Base-by-base conservation (phyloP, 2,329 filamentous ascomycete species). In the Furcasterigmium sp. region DNA sequence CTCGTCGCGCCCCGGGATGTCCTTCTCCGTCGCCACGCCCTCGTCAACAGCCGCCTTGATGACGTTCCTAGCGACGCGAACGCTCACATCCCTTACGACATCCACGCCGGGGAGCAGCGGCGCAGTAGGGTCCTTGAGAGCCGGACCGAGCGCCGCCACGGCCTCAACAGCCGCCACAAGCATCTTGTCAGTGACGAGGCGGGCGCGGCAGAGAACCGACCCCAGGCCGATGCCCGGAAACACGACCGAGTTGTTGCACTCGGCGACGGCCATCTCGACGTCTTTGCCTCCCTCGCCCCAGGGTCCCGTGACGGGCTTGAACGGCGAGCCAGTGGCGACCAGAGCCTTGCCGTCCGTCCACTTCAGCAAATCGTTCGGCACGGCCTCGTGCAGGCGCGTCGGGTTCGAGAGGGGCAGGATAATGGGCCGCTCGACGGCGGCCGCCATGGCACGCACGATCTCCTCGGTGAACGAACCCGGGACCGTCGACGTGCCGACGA, bases 171-270 rank as follows among this genome's bases (percentile, higher is more conserved):
- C 90, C 1, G 86, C 85, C 0, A 94, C 85, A 11, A 95, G 79
- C 80, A 95, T 91, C 49, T 79, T 77, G 48, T 91, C 82, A 0
- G 84, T 85, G 21, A 95, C 64, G 1, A 82, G 71, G 11, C 68
- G 73, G 3, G 84, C 73, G 13, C 87, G 80, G 20, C 75, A 82
- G 2, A 95, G 75, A 0, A 95, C 78, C 8, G 78, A 78, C 10
- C 88, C 90, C 1, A 95, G 80, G 0, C 88, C 89, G 46, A 95
- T 91, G 0, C 88, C 88, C 0, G 89, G 89, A 61, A 94, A 95
- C 14, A 85, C 85, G 26, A 87, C 86, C 1, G 82, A 85, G 65
- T 95, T 95, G 67, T 95, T 95, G 67, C 90, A 95, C 62, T 95
- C 89, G 19, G 87, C 87, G 56, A 76, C 58, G 21, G 72, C 63